Conservation (phyloP, 192 early-diverging fungal species). For the Chytriomyces sp. region DNA sequence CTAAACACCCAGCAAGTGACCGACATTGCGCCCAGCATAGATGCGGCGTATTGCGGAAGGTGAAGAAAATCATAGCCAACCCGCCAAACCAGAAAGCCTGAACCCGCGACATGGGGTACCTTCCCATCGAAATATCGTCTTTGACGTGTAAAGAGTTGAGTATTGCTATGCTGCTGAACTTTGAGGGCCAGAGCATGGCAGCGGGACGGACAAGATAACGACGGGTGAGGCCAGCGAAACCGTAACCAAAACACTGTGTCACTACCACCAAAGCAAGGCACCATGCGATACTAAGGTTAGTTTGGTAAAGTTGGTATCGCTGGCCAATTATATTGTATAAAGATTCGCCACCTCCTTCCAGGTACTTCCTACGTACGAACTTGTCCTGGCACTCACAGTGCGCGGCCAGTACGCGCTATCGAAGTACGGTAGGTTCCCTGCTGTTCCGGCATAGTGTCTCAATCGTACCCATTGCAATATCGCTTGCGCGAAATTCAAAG, state of each 20-base stretch:
- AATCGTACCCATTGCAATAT: too few relatives aligned
- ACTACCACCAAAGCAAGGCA: background rate
- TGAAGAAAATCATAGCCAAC: conserved; percentile 22
- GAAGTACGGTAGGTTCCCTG: too few relatives aligned
- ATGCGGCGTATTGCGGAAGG: conserved; percentile 36
- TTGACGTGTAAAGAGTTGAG: conserved; percentile 18
- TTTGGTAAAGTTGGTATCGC: conserved; percentile 4
- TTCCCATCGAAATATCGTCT: background rate
- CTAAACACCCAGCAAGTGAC: background rate
- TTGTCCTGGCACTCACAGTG: too few relatives aligned
- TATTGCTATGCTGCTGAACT: conserved; percentile 54
- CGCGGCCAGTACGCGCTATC: too few relatives aligned
- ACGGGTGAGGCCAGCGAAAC: conserved; percentile 69
- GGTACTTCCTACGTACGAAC: too few relatives aligned
- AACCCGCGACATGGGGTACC: conserved; percentile 19
- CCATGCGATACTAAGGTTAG: background rate
- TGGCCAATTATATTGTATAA: background rate
- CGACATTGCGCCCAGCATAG: conserved; percentile 9
- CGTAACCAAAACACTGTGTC: conserved; percentile 63
- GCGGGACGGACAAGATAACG: conserved; percentile 81
- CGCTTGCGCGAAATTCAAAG: too few relatives aligned
- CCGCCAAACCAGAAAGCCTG: conserved; percentile 32
- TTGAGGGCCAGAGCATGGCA: conserved; percentile 82
- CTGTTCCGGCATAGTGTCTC: too few relatives aligned
- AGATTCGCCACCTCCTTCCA: too few relatives aligned